Percentiles rank a stretch among this genome's conserved stretches.
Conservation (phyloP, 2,329 filamentous ascomycete species). For the Pyrenochaeta sp. region DNA sequence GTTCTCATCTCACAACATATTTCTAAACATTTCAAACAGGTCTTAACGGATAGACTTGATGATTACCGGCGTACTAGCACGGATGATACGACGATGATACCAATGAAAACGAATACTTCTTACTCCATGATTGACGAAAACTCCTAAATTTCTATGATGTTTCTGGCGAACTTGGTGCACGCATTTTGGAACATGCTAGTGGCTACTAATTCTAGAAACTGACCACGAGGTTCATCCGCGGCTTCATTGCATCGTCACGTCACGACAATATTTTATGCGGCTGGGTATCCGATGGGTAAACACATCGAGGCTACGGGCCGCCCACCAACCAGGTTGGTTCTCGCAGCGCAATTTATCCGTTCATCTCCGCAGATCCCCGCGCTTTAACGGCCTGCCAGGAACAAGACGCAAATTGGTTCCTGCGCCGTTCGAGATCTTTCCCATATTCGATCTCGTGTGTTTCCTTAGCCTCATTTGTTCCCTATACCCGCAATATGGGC, state of each 20-base stretch:
- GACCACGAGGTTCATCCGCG: no score
- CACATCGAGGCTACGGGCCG: conserved; percentile 4
- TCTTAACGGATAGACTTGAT: background rate
- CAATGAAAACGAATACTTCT: conserved; percentile 25
- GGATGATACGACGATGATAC: conserved; percentile 23
- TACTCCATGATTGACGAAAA: background rate
- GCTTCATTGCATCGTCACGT: conserved; percentile 3
- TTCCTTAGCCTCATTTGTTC: conserved; percentile 24
- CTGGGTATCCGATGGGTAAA: conserved; percentile 26
- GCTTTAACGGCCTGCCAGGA: conserved; percentile 25
- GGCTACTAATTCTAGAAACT: no score
- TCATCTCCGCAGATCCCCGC: conserved; percentile 35
- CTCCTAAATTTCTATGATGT: no score
- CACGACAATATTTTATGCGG: conserved; percentile 15
- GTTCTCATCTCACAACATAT: background rate
- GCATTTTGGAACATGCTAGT: no score
- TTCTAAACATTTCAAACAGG: conserved; percentile 7
- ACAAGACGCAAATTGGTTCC: conserved; percentile 18
- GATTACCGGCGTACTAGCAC: no score
- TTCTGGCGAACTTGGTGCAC: no score
- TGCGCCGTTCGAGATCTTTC: conserved; percentile 14
- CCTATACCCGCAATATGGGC: conserved; percentile 25
- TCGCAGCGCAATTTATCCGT: conserved; percentile 41
- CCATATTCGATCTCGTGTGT: conserved; percentile 22
- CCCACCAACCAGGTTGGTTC: conserved; percentile 38